Evolutionary conservation across 257 asterid genomes (phyloP).

Genomic region (Orobanche coerulescens): DNA sequence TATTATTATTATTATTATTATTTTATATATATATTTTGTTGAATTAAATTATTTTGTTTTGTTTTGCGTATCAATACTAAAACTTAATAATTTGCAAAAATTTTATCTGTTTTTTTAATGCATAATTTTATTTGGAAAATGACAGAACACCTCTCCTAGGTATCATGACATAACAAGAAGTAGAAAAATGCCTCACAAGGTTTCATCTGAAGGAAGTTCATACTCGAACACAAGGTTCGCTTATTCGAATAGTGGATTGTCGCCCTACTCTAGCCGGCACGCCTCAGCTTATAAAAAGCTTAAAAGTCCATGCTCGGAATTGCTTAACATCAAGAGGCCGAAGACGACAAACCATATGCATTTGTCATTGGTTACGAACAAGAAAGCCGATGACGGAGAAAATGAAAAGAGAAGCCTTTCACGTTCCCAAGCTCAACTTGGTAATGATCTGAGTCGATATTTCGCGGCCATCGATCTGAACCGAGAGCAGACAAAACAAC

Average conservation of each 20-base stretch:
- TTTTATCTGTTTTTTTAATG: neutral
- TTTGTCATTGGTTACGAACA: no score
- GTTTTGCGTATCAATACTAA: no score
- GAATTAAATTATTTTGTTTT: no score
- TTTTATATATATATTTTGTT: no score
- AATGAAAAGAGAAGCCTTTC: conserved; percentile 5
- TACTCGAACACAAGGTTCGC: neutral
- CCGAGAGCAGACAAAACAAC: conserved; percentile 3
- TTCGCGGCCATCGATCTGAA: conserved; percentile 43
- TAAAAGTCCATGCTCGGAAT: no score
- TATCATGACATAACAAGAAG: neutral
- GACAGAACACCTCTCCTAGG: conserved; percentile 19
- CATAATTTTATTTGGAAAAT: no score
- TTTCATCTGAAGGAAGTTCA: conserved; percentile 6
- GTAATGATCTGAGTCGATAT: conserved; percentile 34
- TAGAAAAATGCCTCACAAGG: conserved; percentile 25
- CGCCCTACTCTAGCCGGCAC: conserved; percentile 15
- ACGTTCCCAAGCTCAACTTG: conserved; percentile 21
- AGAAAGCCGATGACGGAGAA: no score
- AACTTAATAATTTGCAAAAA: no score
- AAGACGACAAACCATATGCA: no score
- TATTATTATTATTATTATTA: no score
- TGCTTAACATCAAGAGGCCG: no score
- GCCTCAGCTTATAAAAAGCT: conserved; percentile 20
- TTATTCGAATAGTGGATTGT: neutral